Conservation (phyloP, 805 yeast genomes). For the Metschnikowia colocasiae region DNA sequence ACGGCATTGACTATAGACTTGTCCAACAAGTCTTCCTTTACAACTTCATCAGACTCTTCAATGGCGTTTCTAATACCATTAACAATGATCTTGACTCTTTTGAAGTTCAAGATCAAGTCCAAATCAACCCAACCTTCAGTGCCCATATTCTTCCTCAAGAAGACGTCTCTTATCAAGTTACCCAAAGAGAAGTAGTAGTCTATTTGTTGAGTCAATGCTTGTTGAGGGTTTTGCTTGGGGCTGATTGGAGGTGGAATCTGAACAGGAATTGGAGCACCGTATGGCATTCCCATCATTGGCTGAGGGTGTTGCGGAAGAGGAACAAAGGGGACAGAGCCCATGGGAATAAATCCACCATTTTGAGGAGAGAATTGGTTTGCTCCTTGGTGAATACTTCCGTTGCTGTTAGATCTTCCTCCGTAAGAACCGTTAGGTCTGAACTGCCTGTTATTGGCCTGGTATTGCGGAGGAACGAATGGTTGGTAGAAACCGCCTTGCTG, state of each 20-base stretch:
- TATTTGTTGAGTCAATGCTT: constrained; percentile 56
- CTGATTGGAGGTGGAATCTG: constrained; percentile 46
- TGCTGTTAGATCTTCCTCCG: constrained; percentile 17
- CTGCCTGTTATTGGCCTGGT: constrained; percentile 28
- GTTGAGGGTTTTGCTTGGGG: constrained; percentile 43
- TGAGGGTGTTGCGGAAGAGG: constrained; percentile 26
- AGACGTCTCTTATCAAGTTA: constrained; percentile 81
- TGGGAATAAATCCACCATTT: constrained; percentile 19
- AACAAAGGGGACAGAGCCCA: constrained; percentile 18
- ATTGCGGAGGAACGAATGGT: constrained; percentile 26
- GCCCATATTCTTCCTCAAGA: constrained; percentile 72
- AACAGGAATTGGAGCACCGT: constrained; percentile 17
- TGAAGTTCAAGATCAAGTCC: constrained; percentile 59
- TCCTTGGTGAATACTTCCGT: constrained; percentile 19
- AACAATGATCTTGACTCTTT: constrained; percentile 62
- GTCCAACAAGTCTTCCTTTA: constrained; percentile 22
- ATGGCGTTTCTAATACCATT: constrained; percentile 36
- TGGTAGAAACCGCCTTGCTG: constrained; percentile 27
- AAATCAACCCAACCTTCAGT: constrained; percentile 69
- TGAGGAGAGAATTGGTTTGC: constrained; percentile 11
- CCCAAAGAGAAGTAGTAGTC: constrained; percentile 89
- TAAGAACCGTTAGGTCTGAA: constrained; percentile 20
- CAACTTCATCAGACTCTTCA: constrained; percentile 22
- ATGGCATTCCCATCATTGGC: constrained; percentile 20
- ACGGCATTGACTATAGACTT: constrained; percentile 50